Evolutionary conservation across 225 moss, liverwort and hornwort genomes (phyloP).

Genomic region (Marchantia polymorpha): DNA sequence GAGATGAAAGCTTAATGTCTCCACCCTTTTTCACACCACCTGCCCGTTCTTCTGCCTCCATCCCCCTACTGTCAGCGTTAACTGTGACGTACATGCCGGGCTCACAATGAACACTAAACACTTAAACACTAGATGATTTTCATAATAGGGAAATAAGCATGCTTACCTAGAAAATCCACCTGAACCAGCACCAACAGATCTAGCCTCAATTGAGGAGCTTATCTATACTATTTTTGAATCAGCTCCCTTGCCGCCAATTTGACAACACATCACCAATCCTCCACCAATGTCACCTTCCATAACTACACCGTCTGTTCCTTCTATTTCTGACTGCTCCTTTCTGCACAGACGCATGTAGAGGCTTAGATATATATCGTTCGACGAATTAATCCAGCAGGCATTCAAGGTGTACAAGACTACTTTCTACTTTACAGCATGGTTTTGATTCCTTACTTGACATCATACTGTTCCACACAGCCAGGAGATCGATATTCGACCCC

Average conservation of each 20-base stretch:
- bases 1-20: no score
- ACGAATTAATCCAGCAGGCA: not conserved
- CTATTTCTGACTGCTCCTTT: slow-evolving; percentile 48
- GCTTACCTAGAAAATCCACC: slow-evolving; percentile 76
- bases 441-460: slow-evolving; percentile 46
- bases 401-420: not conserved
- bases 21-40: no score
- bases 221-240: slow-evolving; percentile 51
- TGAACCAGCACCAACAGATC: slow-evolving; percentile 78
- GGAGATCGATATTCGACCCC: slow-evolving; percentile 69
- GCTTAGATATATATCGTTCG: not conserved
- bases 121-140: no score
- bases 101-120: no score
- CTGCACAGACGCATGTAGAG: slow-evolving; percentile 32
- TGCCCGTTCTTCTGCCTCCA: no score
- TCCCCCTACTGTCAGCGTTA: no score
- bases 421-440: not conserved
- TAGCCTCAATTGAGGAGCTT: slow-evolving; percentile 72
- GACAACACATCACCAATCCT: slow-evolving; percentile 64
- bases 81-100: no score
- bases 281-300: slow-evolving; percentile 94
- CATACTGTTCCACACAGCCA: slow-evolving; percentile 75
- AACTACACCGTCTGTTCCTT: slow-evolving; percentile 36
- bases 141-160: no score
- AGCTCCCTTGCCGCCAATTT: slow-evolving; percentile 42